A percentile compares a stretch with the other conserved stretches of the same genome.
Conservation (phyloP, 768 basidiomycete species). For the Boletus speciosus region DNA sequence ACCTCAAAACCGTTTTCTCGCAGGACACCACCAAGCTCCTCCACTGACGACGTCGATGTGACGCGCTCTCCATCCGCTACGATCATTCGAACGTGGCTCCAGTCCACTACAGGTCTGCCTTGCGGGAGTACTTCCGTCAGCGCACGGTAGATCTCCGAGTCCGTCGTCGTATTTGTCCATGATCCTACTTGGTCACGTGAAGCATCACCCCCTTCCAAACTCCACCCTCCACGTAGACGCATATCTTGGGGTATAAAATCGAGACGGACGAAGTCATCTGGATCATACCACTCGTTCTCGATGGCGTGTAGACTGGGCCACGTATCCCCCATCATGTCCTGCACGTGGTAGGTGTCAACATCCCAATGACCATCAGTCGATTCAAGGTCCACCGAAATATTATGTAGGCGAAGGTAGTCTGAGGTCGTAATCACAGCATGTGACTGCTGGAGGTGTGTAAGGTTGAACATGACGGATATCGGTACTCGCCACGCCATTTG, state of each 20-base stretch:
- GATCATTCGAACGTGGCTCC: conserved; percentile 20
- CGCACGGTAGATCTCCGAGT: conserved; percentile 18
- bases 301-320: conserved; percentile 32
- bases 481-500: conserved; percentile 36
- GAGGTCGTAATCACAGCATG: conserved; percentile 39
- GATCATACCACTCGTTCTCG: conserved; percentile 39
- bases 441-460: conserved; percentile 35
- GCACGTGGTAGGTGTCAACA: conserved; percentile 32
- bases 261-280: conserved; percentile 32
- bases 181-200: conserved; percentile 18
- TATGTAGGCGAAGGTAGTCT: conserved; percentile 43
- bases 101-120: conserved; percentile 21
- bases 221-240: conserved; percentile 33
- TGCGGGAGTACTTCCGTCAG: conserved; percentile 11
- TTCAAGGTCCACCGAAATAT: conserved; percentile 32
- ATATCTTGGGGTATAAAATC: conserved; percentile 33
- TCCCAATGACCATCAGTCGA: conserved; percentile 38
- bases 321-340: conserved; percentile 7
- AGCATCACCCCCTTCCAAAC: conserved; percentile 9
- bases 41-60: conserved; percentile 21
- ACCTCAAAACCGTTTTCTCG: conserved; percentile 38
- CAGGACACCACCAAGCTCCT: conserved; percentile 32
- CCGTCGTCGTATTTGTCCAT: conserved; percentile 12
- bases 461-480: conserved; percentile 41
- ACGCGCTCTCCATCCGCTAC: conserved; percentile 22